phyloP scores from a whole-genome alignment of 106 monocot species.

The Ottelia alismoides region DNA sequence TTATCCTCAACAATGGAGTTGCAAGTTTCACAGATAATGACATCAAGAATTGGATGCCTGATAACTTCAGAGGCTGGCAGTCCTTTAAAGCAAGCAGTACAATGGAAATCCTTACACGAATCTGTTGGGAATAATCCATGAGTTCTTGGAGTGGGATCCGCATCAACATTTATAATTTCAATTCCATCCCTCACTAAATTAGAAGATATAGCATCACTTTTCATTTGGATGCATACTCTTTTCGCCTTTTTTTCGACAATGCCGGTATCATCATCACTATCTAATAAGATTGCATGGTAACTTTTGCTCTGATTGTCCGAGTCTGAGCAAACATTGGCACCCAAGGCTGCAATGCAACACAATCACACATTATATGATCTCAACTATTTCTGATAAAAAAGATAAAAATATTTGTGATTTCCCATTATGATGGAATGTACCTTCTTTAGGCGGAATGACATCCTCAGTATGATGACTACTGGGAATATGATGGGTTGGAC shows the following conservation, averaged over 20 bases:
- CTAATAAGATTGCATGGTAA: constrained; percentile 30
- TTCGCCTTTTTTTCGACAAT: constrained; percentile 5
- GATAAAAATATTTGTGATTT: too few relatives aligned
- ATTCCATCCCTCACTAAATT: constrained; percentile 16
- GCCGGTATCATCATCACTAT: constrained; percentile 64
- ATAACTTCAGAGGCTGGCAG: constrained; percentile 39
- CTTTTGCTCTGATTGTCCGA: constrained; percentile 29
- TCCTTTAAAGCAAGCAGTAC: constrained; percentile 52
- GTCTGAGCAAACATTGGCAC: too few relatives aligned
- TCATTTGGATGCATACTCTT: constrained; percentile 1
- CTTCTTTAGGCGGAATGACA: too few relatives aligned
- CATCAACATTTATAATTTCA: constrained; percentile 79
- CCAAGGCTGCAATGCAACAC: too few relatives aligned
- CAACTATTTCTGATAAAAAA: too few relatives aligned
- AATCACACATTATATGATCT: too few relatives aligned
- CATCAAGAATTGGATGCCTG: constrained; percentile 67
- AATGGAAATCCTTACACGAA: constrained; percentile 21
- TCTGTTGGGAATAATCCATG: constrained; percentile 1
- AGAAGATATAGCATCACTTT: constrained; percentile 8
- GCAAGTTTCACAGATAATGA: constrained; percentile 69
- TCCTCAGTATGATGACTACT: too few relatives aligned
- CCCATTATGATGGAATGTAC: too few relatives aligned
- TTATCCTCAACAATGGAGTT: constrained; percentile 43
- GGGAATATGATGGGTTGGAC: too few relatives aligned
- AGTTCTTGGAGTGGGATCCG: constrained; percentile 27